Evolutionary conservation across 805 yeast species (phyloP).

Genomic region (Saccharomycopsis olivae): DNA sequence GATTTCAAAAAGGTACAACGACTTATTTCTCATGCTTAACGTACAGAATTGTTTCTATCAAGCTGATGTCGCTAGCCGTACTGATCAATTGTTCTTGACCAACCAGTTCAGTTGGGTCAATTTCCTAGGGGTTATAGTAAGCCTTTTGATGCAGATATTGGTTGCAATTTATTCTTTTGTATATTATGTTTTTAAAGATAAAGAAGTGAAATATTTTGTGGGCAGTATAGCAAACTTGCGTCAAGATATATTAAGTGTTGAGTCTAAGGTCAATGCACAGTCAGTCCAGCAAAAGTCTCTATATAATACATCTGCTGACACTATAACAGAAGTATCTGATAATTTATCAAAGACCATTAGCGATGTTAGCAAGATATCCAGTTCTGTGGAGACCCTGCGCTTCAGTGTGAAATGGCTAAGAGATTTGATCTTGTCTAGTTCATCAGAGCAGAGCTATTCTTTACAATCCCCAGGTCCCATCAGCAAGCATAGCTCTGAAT

Average conservation of each 20-base stretch:
- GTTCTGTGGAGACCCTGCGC: neutral
- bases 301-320: too few relatives aligned
- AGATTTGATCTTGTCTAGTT: neutral
- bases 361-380: neutral
- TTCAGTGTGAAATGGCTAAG: neutral
- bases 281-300: too few relatives aligned
- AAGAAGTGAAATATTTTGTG: too few relatives aligned
- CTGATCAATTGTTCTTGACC: neutral
- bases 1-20: slow-evolving; percentile 2
- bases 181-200: neutral
- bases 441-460: too few relatives aligned
- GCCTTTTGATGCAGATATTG: neutral
- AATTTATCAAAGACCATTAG: neutral
- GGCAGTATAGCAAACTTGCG: too few relatives aligned
- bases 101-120: slow-evolving; percentile 1
- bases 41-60: slow-evolving; percentile 13
- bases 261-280: too few relatives aligned
- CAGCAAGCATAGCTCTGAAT: too few relatives aligned
- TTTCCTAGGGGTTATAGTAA: neutral
- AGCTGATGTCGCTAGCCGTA: slow-evolving; percentile 3
- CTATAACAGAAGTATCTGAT: neutral
- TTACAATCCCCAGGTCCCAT: too few relatives aligned
- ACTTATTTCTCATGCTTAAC: slow-evolving; percentile 7
- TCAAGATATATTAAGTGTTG: too few relatives aligned
- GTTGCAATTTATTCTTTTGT: neutral